These are phyloP conservation scores for Drosera spatulata DNA, from an alignment of 179 eudicot species.

Conservation along the genomic window DNA sequence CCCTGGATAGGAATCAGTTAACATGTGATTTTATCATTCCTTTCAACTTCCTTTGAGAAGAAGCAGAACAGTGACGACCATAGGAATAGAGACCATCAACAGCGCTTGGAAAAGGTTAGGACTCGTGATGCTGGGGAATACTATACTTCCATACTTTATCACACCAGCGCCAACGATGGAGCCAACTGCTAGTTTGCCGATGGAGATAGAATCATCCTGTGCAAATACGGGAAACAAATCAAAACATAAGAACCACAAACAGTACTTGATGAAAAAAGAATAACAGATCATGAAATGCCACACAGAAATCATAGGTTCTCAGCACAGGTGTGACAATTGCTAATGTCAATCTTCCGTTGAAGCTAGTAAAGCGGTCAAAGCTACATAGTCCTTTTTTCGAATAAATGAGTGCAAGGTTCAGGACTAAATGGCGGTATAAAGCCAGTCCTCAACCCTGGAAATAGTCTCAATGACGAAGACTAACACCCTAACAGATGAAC, in stretches of 20 bases:
- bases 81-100: constrained; percentile 32
- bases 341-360: no score
- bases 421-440: no score
- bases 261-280: neutral
- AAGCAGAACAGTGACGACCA: constrained; percentile 25
- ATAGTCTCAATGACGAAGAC: no score
- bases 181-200: constrained; percentile 30
- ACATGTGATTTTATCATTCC: constrained; percentile 4
- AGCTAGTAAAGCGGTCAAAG: no score
- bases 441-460: no score
- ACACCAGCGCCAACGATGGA: constrained; percentile 44
- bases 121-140: constrained; percentile 40
- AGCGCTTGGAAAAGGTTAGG: constrained; percentile 42
- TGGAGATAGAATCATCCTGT: constrained; percentile 32
- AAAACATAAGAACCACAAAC: neutral
- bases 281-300: neutral
- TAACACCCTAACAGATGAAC: no score
- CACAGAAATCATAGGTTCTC: no score
- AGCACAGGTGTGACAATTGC: no score
- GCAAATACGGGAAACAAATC: neutral
- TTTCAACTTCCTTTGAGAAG: constrained; percentile 21
- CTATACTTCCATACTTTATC: constrained; percentile 44
- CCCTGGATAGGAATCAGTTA: no score
- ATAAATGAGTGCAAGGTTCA: no score
- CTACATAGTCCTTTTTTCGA: no score